phyloP scores from a whole-genome alignment of 768 basidiomycete species.

The Rubroboletus satanas region DNA sequence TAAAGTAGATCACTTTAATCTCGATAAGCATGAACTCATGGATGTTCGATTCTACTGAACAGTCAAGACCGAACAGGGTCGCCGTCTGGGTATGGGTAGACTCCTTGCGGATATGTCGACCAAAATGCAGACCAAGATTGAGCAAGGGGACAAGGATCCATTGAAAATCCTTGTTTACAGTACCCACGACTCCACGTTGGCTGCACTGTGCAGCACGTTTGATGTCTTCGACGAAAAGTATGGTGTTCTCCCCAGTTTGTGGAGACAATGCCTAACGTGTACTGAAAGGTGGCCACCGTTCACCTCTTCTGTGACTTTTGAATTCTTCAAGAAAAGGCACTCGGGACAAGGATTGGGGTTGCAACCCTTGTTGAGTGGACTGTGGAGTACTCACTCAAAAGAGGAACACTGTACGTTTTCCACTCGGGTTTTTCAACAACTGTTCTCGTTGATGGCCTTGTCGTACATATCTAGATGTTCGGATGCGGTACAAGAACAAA shows the following conservation, averaged over 20 bases:
- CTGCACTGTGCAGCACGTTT: slow-evolving; percentile 58
- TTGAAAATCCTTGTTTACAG: slow-evolving; percentile 65
- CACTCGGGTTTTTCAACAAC: neutral
- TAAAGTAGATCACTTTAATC: slow-evolving; percentile 7
- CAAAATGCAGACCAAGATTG: slow-evolving; percentile 59
- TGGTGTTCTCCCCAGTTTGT: slow-evolving; percentile 13
- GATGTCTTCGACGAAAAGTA: slow-evolving; percentile 72
- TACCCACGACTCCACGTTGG: slow-evolving; percentile 71
- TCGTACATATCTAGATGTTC: slow-evolving; percentile 47
- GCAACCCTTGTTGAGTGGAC: slow-evolving; percentile 43
- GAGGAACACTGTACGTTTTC: slow-evolving; percentile 43
- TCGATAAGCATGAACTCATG: neutral
- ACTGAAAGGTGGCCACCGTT: slow-evolving; percentile 66
- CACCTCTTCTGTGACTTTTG: slow-evolving; percentile 69
- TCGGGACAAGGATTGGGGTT: slow-evolving; percentile 14
- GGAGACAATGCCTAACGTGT: neutral
- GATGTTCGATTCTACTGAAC: slow-evolving; percentile 11
- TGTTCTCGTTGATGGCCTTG: neutral
- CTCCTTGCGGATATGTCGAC: slow-evolving; percentile 60
- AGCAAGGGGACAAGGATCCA: slow-evolving; percentile 42
- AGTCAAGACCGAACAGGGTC: slow-evolving; percentile 75
- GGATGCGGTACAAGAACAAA: slow-evolving; percentile 75
- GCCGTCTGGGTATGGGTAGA: slow-evolving; percentile 73
- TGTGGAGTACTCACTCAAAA: slow-evolving; percentile 29
- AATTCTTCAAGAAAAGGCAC: slow-evolving; percentile 52